These are phyloP conservation scores for Trichophyton schoenleinii DNA, from an alignment of 2,329 filamentous ascomycete species.

Conservation along the genomic window DNA sequence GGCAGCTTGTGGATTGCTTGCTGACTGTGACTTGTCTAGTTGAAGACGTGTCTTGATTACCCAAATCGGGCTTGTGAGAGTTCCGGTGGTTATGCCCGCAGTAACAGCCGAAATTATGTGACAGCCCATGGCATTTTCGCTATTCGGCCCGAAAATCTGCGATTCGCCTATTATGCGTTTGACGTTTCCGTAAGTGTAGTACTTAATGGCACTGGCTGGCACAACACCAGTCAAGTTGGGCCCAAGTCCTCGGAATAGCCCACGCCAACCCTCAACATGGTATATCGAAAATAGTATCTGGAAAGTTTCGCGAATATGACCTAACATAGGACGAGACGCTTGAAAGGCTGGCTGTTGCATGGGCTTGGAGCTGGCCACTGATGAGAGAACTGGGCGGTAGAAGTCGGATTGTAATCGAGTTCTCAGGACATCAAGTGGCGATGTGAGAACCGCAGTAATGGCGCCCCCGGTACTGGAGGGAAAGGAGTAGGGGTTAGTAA, in stretches of 20 bases:
- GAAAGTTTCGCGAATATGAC: slow-evolving; percentile 70
- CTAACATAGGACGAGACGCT: neutral
- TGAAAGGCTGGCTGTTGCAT: neutral
- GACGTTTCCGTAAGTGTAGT: slow-evolving; percentile 84
- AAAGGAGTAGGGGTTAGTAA: neutral
- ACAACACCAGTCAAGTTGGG: slow-evolving; percentile 85
- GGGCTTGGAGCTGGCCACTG: neutral
- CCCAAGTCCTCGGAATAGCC: slow-evolving; percentile 84
- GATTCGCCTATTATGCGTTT: slow-evolving; percentile 48
- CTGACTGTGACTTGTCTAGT: slow-evolving; percentile 71
- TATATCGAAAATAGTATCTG: slow-evolving; percentile 75
- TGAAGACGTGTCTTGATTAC: slow-evolving; percentile 87
- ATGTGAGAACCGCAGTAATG: slow-evolving; percentile 79
- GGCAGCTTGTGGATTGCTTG: slow-evolving; percentile 25
- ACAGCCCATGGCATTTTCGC: slow-evolving; percentile 52
- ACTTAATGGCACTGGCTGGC: slow-evolving; percentile 82
- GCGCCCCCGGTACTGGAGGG: slow-evolving; percentile 52
- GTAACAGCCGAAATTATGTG: slow-evolving; percentile 64
- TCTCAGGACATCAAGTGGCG: slow-evolving; percentile 83
- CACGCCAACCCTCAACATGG: slow-evolving; percentile 66
- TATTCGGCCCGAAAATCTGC: neutral
- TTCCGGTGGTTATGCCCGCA: slow-evolving; percentile 75
- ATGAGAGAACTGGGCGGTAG: slow-evolving; percentile 64
- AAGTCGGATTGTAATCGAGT: slow-evolving; percentile 88
- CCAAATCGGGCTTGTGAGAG: slow-evolving; percentile 93